Conservation (phyloP, 2,329 filamentous ascomycete genomes). For the Scleromitrula shiraiana region DNA sequence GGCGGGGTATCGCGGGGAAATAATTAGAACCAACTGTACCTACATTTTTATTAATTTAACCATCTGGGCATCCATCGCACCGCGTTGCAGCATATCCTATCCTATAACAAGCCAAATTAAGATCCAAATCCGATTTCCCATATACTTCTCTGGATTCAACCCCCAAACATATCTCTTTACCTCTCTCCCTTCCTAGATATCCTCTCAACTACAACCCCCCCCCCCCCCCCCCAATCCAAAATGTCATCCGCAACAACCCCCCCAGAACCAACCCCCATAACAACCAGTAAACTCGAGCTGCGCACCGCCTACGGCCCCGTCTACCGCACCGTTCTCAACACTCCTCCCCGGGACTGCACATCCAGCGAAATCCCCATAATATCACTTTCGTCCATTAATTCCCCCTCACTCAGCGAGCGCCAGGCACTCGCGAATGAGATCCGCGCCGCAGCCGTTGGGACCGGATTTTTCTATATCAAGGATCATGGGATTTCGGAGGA, state of each 20-base stretch:
- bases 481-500: constrained; percentile 35
- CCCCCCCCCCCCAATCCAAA: too few relatives aligned
- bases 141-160: too few relatives aligned
- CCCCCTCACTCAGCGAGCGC: constrained; percentile 31
- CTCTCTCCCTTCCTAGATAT: too few relatives aligned
- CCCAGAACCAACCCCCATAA: constrained; percentile 10
- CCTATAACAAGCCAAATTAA: too few relatives aligned
- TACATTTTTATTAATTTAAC: too few relatives aligned
- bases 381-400: constrained; percentile 33
- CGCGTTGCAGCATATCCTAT: too few relatives aligned
- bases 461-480: constrained; percentile 41
- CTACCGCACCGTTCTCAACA: constrained; percentile 35
- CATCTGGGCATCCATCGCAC: too few relatives aligned
- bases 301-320: constrained; percentile 37
- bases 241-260: constrained; percentile 1
- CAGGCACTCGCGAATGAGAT: constrained; percentile 33
- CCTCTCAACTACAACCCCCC: too few relatives aligned
- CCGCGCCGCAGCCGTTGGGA: constrained; percentile 34
- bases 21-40: too few relatives aligned
- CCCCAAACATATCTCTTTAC: too few relatives aligned
- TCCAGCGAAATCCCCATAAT: constrained; percentile 40
- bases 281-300: constrained; percentile 36
- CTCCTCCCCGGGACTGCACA: constrained; percentile 34
- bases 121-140: too few relatives aligned
- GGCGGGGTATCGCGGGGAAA: too few relatives aligned